Evolutionary conservation across 352 stramenopile genomes (phyloP), one percentile per base, ranked within the genome.

Genomic region (Globisporangium emineosum): DNA sequence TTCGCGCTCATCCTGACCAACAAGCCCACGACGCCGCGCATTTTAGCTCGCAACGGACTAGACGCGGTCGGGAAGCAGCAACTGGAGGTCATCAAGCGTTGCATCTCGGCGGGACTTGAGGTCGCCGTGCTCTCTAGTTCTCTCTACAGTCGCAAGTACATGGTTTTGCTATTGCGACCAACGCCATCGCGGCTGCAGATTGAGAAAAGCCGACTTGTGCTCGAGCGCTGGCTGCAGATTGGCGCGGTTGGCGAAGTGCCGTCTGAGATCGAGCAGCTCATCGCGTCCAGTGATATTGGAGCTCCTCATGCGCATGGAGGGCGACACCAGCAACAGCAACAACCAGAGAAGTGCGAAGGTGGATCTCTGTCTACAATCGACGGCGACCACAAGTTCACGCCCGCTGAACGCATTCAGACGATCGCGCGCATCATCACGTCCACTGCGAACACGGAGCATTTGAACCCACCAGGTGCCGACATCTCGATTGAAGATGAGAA

Each of bases 391-490:
- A 92, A 92, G 66, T 93, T 93, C 58, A 93, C 84, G 8, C 86
- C 86, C 5, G 86, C 86, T 13, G 86, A 94, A 51, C 83, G 86
- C 7, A 84, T 94, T 17, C 86, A 94, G 62, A 92, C 86, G 0
- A 94, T 94, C 43, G 86, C 82, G 5, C 86, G 86, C n/a, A 94
- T 94, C 62, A 90, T 94, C 62, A 91, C 86, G 32, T 92, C 83
- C 0, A 91, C 79, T 1, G 72, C 77, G 1, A 87, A 90, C 56
- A 69, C 81, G 25, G 77, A 89, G 55, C 76, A 93, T 12, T 42
- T 94, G 10, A 92, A 91, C 43, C 86, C 86, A n/a, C 84, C 86
- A 3, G 86, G 82, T 9, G 86, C 86, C 2, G 78, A 78, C 17
- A 93, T 94, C 32, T 86, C 79, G 7, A 79, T 94, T 40, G 86